Conservation (phyloP, 306 rosid species). For the Trifolium dubium region DNA sequence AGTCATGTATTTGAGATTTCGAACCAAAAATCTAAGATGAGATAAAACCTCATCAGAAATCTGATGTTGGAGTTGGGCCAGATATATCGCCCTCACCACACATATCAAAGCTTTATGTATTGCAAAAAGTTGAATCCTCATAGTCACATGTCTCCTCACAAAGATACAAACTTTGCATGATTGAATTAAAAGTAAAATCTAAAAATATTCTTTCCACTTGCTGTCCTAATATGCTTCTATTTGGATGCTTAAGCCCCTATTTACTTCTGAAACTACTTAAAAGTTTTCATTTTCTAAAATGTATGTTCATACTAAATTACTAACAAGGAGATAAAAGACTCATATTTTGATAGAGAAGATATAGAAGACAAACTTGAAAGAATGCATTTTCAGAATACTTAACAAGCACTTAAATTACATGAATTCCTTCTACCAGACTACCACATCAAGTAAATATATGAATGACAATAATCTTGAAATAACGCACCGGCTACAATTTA, state of each 20-base stretch:
- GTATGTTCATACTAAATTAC: no score
- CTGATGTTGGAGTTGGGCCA: no score
- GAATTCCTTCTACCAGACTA: constrained; percentile 4
- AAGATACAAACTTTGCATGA: neutral
- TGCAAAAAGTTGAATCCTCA: no score
- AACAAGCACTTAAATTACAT: neutral
- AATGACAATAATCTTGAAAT: constrained; percentile 22
- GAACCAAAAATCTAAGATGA: no score
- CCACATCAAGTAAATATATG: constrained; percentile 18
- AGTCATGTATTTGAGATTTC: neutral
- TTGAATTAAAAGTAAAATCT: neutral
- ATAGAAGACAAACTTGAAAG: no score
- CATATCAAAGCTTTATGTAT: neutral
- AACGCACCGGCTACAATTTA: constrained; percentile 22
- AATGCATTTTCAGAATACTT: no score
- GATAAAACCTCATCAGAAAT: no score
- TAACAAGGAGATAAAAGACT: no score
- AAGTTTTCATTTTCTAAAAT: no score
- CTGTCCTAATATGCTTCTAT: neutral
- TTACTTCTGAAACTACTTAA: no score
- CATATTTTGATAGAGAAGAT: no score
- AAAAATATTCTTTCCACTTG: neutral
- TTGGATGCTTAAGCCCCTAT: neutral
- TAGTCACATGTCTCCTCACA: no score
- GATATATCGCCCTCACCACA: neutral